Percentiles rank a stretch among this genome's conserved stretches.
Conservation (phyloP, 2,329 filamentous ascomycete genomes). For the Fusarium sp. region DNA sequence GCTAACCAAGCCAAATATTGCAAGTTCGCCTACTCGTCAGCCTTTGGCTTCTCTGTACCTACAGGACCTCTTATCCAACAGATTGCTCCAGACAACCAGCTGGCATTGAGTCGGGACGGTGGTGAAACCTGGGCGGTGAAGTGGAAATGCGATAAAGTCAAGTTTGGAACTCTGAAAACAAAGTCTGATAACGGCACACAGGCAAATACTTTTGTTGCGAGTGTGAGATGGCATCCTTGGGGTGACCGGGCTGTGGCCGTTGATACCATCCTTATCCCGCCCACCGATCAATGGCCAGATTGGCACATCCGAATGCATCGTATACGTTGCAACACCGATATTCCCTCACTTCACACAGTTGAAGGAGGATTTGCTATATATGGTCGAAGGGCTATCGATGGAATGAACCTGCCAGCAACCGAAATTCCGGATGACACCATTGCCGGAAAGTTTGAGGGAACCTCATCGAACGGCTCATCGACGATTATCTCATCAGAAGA, state of each 20-base stretch:
- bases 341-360: constrained; percentile 20
- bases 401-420: not conserved
- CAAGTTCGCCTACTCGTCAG: constrained; percentile 63
- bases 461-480: not conserved
- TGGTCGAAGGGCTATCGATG: constrained; percentile 12
- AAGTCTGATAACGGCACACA: not conserved
- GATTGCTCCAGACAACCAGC: constrained; percentile 50
- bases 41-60: constrained; percentile 60
- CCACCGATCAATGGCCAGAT: constrained; percentile 50
- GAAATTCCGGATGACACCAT: not conserved
- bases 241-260: constrained; percentile 45
- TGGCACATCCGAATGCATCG: constrained; percentile 51
- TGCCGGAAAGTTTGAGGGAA: not conserved
- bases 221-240: constrained; percentile 46
- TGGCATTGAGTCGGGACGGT: constrained; percentile 50
- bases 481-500: constrained; percentile 16
- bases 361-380: constrained; percentile 42
- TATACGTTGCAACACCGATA: not conserved
- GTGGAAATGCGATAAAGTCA: constrained; percentile 44
- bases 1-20: constrained; percentile 59
- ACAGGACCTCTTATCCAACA: constrained; percentile 53
- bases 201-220: not conserved
- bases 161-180: not conserved
- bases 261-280: constrained; percentile 48
- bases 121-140: constrained; percentile 50